These are phyloP conservation scores for Candida sp. DNA, from an alignment of 1,139 yeast genomes.

Conservation along the genomic window DNA sequence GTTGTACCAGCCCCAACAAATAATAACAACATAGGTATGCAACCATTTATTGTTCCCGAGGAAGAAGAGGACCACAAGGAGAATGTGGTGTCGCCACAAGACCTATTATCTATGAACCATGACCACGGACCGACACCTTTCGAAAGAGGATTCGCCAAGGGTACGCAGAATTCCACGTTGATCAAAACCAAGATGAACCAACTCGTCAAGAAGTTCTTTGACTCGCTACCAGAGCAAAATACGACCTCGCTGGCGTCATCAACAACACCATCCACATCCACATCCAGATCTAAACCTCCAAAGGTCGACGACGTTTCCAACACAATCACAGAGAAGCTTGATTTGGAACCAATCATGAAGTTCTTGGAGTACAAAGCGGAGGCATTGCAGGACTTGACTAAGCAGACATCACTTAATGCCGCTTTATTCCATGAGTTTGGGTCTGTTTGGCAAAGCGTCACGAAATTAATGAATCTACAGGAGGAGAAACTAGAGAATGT, in stretches of 20 bases:
- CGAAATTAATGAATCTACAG: conserved; percentile 29
- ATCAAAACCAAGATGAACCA: conserved; percentile 26
- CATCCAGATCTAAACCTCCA: background rate
- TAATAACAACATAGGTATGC: conserved; percentile 26
- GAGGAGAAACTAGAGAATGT: conserved; percentile 28
- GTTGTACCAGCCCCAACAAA: background rate
- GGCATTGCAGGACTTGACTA: conserved; percentile 31
- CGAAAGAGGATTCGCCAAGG: conserved; percentile 39
- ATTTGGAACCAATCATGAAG: conserved; percentile 36
- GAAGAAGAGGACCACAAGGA: background rate
- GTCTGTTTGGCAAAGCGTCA: conserved; percentile 42
- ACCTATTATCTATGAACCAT: conserved; percentile 17
- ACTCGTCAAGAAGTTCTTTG: conserved; percentile 12
- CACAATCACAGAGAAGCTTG: conserved; percentile 35
- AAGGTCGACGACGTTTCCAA: conserved; percentile 38
- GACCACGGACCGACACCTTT: conserved; percentile 36
- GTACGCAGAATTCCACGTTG: conserved; percentile 30
- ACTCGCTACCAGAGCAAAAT: conserved; percentile 9
- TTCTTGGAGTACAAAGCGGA: conserved; percentile 32
- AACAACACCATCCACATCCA: background rate
- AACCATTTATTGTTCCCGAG: conserved; percentile 26
- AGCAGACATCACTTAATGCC: conserved; percentile 30
- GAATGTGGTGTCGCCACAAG: background rate
- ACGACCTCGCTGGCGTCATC: background rate
- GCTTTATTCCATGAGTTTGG: conserved; percentile 32